A percentile compares a stretch with the other conserved stretches of the same genome.
Conservation (phyloP, 1,284 basidiomycete genomes). For the Fomitopsis schrenkii region DNA sequence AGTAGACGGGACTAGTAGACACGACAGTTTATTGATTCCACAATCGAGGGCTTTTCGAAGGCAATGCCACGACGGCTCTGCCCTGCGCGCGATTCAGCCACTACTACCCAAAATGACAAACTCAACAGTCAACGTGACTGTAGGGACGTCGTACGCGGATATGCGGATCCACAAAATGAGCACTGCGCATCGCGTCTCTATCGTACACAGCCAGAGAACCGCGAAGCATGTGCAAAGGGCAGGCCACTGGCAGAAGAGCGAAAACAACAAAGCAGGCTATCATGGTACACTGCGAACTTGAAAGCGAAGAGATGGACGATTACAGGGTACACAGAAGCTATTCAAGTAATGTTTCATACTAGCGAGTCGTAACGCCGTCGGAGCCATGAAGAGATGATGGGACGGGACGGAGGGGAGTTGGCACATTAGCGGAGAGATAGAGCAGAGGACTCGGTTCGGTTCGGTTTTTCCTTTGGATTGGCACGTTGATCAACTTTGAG, state of each 20-base stretch:
- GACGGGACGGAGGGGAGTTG: neutral
- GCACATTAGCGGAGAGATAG: neutral
- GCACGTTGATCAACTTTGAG: neutral
- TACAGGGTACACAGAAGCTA: neutral
- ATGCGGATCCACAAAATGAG: neutral
- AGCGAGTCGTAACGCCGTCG: conserved; percentile 1
- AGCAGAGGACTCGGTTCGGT: neutral
- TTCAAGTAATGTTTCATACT: neutral
- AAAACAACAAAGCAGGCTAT: neutral
- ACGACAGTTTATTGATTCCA: no score
- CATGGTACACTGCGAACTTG: neutral
- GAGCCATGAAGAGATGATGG: neutral
- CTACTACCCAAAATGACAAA: neutral
- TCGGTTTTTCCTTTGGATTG: neutral
- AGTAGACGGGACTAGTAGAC: no score
- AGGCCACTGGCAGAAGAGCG: neutral
- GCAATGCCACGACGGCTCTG: no score
- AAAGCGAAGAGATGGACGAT: neutral
- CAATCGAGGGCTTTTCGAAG: no score
- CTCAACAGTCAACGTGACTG: neutral
- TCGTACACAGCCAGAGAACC: neutral
- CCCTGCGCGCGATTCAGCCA: no score
- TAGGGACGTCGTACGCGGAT: no score
- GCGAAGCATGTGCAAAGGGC: neutral
- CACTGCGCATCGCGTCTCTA: conserved; percentile 1